phyloP scores from a whole-genome alignment of 768 basidiomycete genomes.

The Myochromella boudieri region DNA sequence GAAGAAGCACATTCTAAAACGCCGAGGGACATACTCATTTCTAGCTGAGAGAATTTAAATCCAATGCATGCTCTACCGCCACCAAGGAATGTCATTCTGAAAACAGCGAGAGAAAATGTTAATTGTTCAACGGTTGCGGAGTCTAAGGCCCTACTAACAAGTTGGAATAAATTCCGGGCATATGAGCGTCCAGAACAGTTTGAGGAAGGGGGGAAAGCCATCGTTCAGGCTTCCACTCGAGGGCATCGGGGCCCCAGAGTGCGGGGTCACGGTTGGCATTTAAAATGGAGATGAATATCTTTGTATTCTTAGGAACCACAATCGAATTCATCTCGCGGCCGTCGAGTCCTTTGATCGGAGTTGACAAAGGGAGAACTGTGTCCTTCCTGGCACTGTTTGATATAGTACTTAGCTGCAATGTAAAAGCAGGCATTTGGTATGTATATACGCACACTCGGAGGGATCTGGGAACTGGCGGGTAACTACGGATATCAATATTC shows the following conservation, averaged over 20 bases:
- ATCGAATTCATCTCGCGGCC: conserved; percentile 26
- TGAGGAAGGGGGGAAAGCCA: conserved; percentile 35
- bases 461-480: neutral
- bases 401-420: too few relatives aligned
- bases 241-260: conserved; percentile 42
- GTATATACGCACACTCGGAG: neutral
- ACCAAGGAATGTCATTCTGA: conserved; percentile 35
- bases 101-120: too few relatives aligned
- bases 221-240: conserved; percentile 40
- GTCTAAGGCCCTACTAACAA: conserved; percentile 16
- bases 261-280: conserved; percentile 32
- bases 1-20: neutral
- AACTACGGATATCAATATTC: neutral
- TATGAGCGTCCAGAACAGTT: conserved; percentile 17
- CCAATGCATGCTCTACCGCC: conserved; percentile 37
- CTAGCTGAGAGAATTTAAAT: conserved; percentile 44
- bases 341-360: conserved; percentile 24
- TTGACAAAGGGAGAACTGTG: conserved; percentile 29
- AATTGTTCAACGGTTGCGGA: neutral
- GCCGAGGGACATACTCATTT: conserved; percentile 35
- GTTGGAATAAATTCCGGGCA: conserved; percentile 26
- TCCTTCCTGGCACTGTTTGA: conserved; percentile 22
- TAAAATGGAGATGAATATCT: conserved; percentile 31
- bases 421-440: neutral
- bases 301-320: conserved; percentile 27